Conservation (phyloP, 805 yeast genomes). For the Saturnispora ahearnii region DNA sequence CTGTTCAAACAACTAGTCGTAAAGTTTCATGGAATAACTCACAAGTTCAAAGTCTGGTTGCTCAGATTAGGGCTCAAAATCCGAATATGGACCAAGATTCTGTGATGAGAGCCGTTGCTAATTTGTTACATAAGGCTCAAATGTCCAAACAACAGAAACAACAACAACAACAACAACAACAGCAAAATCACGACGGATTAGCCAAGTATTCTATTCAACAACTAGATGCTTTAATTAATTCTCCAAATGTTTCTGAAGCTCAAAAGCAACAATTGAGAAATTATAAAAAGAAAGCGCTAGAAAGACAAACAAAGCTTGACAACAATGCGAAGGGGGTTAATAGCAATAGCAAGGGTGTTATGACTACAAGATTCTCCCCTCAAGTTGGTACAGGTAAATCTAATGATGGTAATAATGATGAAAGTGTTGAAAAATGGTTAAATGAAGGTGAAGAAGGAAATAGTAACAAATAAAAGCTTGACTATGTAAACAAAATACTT, state of each 20-base stretch:
- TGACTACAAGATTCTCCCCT: conserved; percentile 25
- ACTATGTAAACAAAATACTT: background rate
- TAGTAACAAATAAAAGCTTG: background rate
- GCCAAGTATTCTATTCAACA: conserved; percentile 19
- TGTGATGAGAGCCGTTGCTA: conserved; percentile 57
- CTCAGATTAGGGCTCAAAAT: conserved; percentile 55
- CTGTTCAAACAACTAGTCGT: conserved; percentile 11
- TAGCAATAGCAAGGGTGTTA: conserved; percentile 12
- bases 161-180: conserved; percentile 17
- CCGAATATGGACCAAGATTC: conserved; percentile 56
- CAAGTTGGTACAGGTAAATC: conserved; percentile 17
- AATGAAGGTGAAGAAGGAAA: background rate
- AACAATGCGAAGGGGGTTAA: conserved; percentile 3
- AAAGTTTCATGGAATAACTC: conserved; percentile 41
- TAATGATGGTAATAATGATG: conserved; percentile 1
- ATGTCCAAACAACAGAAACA: conserved; percentile 20
- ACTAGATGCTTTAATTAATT: conserved; percentile 21
- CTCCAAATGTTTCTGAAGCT: conserved; percentile 35
- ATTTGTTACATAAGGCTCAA: conserved; percentile 50
- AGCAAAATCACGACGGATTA: conserved; percentile 8
- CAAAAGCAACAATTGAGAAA: conserved; percentile 33
- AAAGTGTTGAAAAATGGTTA: conserved; percentile 4
- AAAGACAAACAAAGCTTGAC: conserved; percentile 21
- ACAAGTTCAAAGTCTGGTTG: conserved; percentile 57
- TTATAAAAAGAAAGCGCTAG: conserved; percentile 20